Percentiles rank a stretch among this genome's conserved stretches.
These are phyloP conservation scores for Kodamaea fungicola DNA, from an alignment of 1,139 yeast species.

Conservation along the genomic window DNA sequence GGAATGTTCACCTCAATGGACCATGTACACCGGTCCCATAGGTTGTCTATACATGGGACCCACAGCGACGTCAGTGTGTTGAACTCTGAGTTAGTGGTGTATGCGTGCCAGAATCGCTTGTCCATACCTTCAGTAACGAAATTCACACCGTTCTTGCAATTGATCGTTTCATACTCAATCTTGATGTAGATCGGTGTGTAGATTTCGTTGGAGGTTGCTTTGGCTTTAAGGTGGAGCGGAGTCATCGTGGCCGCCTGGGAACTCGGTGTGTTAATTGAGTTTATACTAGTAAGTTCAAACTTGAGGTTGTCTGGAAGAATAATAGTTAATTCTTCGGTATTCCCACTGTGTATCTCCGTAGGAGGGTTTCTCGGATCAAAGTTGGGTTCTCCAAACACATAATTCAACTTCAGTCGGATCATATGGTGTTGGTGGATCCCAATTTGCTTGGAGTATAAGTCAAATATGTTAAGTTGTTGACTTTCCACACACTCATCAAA, in stretches of 20 bases:
- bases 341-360: conserved; percentile 26
- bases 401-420: conserved; percentile 59
- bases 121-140: conserved; percentile 56
- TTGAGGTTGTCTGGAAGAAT: conserved; percentile 70
- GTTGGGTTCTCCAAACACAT: conserved; percentile 54
- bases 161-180: conserved; percentile 62
- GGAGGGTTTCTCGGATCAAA: conserved; percentile 27
- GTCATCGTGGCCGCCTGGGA: conserved; percentile 40
- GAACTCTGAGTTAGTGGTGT: conserved; percentile 74
- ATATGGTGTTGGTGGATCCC: conserved; percentile 61
- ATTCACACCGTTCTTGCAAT: conserved; percentile 72
- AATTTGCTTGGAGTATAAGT: conserved; percentile 41
- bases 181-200: conserved; percentile 72
- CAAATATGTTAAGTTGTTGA: conserved; percentile 33
- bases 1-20: conserved; percentile 82
- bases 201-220: conserved; percentile 33
- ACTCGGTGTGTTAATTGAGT: conserved; percentile 39
- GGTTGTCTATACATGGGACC: conserved; percentile 93
- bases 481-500: conserved; percentile 22
- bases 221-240: conserved; percentile 37
- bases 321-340: conserved; percentile 70
- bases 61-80: conserved; percentile 87
- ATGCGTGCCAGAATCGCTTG: conserved; percentile 69
- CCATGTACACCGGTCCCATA: conserved; percentile 93
- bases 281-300: conserved; percentile 56